phyloP scores from a whole-genome alignment of 140 eudicot genomes.

The Anethum foeniculum region DNA sequence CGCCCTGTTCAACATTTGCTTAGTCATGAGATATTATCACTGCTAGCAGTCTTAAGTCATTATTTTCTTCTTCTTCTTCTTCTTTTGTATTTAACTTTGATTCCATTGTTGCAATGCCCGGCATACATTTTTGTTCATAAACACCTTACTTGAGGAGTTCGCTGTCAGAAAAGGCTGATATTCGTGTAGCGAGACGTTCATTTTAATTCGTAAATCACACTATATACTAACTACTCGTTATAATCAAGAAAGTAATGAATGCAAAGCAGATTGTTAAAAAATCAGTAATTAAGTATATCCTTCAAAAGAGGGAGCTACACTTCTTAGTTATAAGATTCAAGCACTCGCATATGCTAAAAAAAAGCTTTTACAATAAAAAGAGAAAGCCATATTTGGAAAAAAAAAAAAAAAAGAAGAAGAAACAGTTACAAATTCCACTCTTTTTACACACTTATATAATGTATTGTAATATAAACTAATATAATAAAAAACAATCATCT shows the following conservation, averaged over 20 bases:
- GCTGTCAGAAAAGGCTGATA: too few species aligned
- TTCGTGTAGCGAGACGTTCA: background rate
- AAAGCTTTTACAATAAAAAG: background rate
- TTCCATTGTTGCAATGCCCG: background rate
- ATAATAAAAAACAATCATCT: background rate
- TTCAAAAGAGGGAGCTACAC: conserved; percentile 10
- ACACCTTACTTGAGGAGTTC: background rate
- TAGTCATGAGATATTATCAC: too few species aligned
- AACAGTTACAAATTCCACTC: conserved; percentile 9
- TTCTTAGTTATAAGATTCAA: background rate
- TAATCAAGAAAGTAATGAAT: background rate
- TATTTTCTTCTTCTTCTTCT: too few species aligned
- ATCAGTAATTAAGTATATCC: background rate
- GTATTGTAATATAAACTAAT: background rate
- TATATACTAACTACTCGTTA: background rate
- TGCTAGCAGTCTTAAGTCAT: too few species aligned
- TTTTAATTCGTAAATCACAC: background rate
- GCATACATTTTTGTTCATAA: background rate
- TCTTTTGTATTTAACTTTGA: too few species aligned
- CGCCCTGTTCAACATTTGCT: background rate
- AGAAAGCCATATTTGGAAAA: background rate
- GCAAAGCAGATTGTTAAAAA: background rate
- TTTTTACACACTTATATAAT: conserved; percentile 15
- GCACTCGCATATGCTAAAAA: conserved; percentile 2
- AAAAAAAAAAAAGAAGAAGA: background rate